A percentile compares a stretch with the other conserved stretches of the same genome.
Conservation (phyloP, 306 rosid species). For the Quercus wislizeni region DNA sequence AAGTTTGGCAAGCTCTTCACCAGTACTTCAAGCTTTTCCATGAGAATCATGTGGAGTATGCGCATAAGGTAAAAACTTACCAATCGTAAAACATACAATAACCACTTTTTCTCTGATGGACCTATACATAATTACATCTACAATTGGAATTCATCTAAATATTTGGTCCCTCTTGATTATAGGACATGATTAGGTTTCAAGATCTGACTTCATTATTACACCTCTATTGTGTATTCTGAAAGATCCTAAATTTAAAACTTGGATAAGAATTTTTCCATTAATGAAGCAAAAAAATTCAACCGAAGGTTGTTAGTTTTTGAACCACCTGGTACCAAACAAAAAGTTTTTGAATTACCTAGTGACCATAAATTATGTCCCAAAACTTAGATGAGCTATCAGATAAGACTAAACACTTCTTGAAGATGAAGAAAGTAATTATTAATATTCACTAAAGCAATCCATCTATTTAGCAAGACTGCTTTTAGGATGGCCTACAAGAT, state of each 20-base stretch:
- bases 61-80: constrained; percentile 62
- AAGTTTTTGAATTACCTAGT: background rate
- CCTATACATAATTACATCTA: background rate
- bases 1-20: constrained; percentile 86
- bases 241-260: background rate
- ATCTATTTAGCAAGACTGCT: background rate
- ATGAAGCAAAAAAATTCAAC: background rate
- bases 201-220: background rate
- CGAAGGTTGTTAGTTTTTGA: background rate
- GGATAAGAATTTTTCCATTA: background rate
- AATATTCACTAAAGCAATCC: background rate
- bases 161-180: background rate
- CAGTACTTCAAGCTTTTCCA: constrained; percentile 92
- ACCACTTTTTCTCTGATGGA: background rate
- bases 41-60: constrained; percentile 91
- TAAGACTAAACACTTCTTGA: background rate
- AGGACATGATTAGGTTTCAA: background rate
- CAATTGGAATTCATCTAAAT: background rate
- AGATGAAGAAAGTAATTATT: background rate
- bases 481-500: background rate
- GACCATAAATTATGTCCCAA: background rate
- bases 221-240: background rate
- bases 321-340: background rate
- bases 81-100: background rate
- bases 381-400: background rate